Percentiles rank a stretch among this genome's conserved stretches.
Conservation (phyloP, 768 basidiomycete genomes). For the Nevesoporus exiguus region DNA sequence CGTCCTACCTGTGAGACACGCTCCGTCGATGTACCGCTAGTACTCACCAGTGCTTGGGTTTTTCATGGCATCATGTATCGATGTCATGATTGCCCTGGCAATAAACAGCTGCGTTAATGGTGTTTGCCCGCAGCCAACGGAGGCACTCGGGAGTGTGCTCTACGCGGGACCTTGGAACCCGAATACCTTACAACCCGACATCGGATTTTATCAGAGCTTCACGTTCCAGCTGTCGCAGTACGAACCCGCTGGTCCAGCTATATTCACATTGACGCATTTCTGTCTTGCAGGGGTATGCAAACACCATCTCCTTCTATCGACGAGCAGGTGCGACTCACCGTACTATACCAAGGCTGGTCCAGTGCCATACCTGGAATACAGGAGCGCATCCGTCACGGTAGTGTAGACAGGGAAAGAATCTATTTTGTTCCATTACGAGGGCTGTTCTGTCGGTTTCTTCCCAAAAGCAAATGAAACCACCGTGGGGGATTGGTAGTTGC, state of each 20-base stretch:
- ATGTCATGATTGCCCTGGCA: conserved; percentile 21
- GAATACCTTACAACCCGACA: neutral
- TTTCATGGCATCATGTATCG: conserved; percentile 15
- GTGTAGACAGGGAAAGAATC: neutral
- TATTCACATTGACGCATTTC: conserved; percentile 19
- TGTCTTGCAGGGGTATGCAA: conserved; percentile 14
- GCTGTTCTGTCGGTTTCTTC: neutral
- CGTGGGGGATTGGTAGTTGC: too few relatives aligned
- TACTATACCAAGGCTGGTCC: conserved; percentile 10
- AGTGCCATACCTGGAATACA: conserved; percentile 20
- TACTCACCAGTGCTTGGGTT: conserved; percentile 6
- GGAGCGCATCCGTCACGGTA: conserved; percentile 18
- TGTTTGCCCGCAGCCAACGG: conserved; percentile 13
- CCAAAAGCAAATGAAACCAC: too few relatives aligned
- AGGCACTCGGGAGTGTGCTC: conserved; percentile 15
- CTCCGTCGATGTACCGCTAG: neutral
- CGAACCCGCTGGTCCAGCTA: conserved; percentile 9
- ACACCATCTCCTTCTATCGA: neutral
- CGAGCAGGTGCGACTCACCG: neutral
- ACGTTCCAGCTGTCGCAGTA: conserved; percentile 8
- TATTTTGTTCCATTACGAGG: neutral
- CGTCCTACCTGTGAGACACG: conserved; percentile 11
- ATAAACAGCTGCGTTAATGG: conserved; percentile 16
- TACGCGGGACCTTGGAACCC: conserved; percentile 21
- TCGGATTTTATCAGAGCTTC: conserved; percentile 23